Percentiles rank a stretch among this genome's conserved stretches.
These are phyloP conservation scores for Coleophoma eucalyptorum DNA, from an alignment of 2,329 filamentous ascomycete species.

Conservation along the genomic window DNA sequence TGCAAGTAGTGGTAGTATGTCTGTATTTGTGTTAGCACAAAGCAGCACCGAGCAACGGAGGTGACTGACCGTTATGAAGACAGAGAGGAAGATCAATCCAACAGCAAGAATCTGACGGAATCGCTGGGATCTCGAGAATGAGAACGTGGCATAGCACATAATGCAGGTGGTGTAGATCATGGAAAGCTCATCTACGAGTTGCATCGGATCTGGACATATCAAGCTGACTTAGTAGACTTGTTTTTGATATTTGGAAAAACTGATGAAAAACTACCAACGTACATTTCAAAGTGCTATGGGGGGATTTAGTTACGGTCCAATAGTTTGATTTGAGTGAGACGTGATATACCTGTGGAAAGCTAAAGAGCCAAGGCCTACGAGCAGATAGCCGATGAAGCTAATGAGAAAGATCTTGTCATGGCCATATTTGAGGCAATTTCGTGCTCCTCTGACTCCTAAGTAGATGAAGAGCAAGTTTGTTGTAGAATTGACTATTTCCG, in stretches of 20 bases:
- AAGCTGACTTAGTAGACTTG: conserved; percentile 1
- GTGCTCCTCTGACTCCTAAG: conserved; percentile 71
- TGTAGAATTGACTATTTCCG: conserved; percentile 74
- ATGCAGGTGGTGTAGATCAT: conserved; percentile 70
- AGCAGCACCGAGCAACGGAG: background rate
- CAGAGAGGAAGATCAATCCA: conserved; percentile 43
- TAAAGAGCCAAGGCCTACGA: conserved; percentile 33
- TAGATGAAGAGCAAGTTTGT: conserved; percentile 82
- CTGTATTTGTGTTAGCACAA: background rate
- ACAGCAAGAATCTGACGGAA: conserved; percentile 45
- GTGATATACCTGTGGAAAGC: conserved; percentile 28
- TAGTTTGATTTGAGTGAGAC: too few relatives aligned
- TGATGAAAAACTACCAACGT: conserved; percentile 9
- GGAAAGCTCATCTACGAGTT: conserved; percentile 65
- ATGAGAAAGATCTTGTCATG: conserved; percentile 76
- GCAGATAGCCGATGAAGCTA: conserved; percentile 42
- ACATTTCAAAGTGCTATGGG: conserved; percentile 32
- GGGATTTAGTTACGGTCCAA: background rate
- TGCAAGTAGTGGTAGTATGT: conserved; percentile 72
- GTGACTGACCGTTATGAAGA: conserved; percentile 51
- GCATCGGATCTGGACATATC: conserved; percentile 55
- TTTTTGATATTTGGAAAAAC: too few relatives aligned
- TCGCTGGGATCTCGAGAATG: conserved; percentile 45
- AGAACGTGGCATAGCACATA: conserved; percentile 63
- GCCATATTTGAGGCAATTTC: conserved; percentile 65